Evolutionary conservation across 148 eudicot genomes (phyloP).

Genomic region (Vaccinium myrtillus): DNA sequence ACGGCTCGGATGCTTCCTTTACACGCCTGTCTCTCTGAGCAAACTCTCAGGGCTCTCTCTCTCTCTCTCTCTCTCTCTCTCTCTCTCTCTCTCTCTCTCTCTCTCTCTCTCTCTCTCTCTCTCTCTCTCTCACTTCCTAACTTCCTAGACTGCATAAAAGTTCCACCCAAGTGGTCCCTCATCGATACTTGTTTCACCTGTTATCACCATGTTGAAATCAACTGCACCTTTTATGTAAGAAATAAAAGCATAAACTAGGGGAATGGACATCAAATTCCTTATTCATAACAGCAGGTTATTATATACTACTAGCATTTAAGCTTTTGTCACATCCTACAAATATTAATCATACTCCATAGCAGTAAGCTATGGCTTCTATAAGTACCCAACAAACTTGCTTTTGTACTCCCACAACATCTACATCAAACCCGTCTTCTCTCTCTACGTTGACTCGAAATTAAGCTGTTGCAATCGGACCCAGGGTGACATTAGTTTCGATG

Average conservation of each 20-base stretch:
- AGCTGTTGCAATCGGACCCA: constrained; percentile 39
- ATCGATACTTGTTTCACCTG: background rate
- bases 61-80: background rate
- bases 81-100: background rate
- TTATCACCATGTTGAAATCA: background rate
- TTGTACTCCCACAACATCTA: background rate
- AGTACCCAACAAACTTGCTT: background rate
- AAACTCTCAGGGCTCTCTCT: background rate
- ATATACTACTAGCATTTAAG: background rate
- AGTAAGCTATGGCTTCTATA: background rate
- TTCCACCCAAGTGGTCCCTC: background rate
- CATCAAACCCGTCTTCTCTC: background rate
- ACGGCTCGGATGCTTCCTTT: no score
- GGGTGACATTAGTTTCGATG: constrained; percentile 22
- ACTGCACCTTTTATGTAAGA: background rate
- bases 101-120: background rate
- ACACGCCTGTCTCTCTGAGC: no score
- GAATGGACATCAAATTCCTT: background rate
- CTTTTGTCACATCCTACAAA: background rate
- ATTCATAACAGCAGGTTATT: background rate
- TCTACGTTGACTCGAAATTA: background rate
- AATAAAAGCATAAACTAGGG: background rate
- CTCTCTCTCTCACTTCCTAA: background rate
- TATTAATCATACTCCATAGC: background rate
- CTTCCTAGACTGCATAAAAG: background rate